Conservation (phyloP, 2,329 filamentous ascomycete genomes). For the Parascedosporium putredinis region DNA sequence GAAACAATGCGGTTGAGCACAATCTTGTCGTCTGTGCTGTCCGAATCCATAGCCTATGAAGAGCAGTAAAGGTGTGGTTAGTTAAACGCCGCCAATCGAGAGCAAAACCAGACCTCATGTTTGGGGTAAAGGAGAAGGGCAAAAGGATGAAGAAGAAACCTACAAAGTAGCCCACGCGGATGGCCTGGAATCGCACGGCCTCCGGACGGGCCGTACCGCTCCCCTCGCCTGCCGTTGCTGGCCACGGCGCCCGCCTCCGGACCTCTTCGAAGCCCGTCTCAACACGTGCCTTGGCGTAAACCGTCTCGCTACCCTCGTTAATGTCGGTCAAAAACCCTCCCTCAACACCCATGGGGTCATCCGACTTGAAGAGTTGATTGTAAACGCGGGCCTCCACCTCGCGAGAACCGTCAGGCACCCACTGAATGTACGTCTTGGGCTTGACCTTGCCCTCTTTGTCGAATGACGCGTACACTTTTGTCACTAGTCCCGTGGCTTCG, state of each 20-base stretch:
- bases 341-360: conserved; percentile 66
- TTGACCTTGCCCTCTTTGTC: conserved; percentile 58
- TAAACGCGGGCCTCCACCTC: conserved; percentile 69
- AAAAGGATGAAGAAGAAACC: conserved; percentile 20
- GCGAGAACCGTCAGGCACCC: conserved; percentile 62
- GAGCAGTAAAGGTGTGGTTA: not conserved
- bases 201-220: conserved; percentile 53
- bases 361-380: conserved; percentile 75
- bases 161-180: conserved; percentile 78
- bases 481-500: conserved; percentile 51
- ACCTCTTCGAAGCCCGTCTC: conserved; percentile 79
- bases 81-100: too few species aligned
- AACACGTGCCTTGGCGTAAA: conserved; percentile 69
- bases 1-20: conserved; percentile 87
- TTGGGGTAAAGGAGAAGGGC: too few species aligned
- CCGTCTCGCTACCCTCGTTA: conserved; percentile 71
- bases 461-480: conserved; percentile 50
- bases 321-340: conserved; percentile 78
- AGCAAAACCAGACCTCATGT: too few species aligned
- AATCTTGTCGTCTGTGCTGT: conserved; percentile 65
- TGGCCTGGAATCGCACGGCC: conserved; percentile 80
- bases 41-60: conserved; percentile 55
- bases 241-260: conserved; percentile 64
- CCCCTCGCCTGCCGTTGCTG: conserved; percentile 60
- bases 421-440: conserved; percentile 81